Base-by-base conservation (phyloP, 2,329 filamentous ascomycete species). In the Westerdykella ornata region DNA sequence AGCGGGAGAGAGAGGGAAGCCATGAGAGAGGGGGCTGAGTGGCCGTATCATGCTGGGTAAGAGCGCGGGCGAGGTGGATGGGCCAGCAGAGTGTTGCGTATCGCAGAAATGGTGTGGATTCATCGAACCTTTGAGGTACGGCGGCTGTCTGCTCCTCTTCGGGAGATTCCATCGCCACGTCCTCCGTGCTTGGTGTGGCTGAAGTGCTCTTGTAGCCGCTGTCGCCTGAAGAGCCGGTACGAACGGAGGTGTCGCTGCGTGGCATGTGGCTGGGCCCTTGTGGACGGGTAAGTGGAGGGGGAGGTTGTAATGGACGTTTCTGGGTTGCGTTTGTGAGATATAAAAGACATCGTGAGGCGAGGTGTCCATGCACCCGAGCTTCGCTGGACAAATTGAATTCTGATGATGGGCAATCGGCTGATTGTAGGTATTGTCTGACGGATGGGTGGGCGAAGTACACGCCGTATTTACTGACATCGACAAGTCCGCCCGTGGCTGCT, bases 61-160 rank as follows among this genome's bases (percentile, higher is more conserved):
- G 41, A 14, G 57, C 57, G 20, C 57, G 53, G 18, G 48, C 52
- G 16, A 63, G 49, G 38, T 63, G 59, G 13, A 63, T 50, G 2
- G 59, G 59, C 59, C 59, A 63, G 40, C 54, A 62, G 4, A 63
- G 49, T 1, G 47, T 41, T 11, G 59, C 51, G 35, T 63, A 63
- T 18, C 59, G 53, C 3, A 63, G 49, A 29, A 63, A 62, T 0
- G 59, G 59, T 2, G 60, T 39, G 17, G 53, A 46, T 2, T 45
- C 44, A 35, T 62, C 58, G 30, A 61, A 60, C 3, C 48, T 32
- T 3, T 45, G 49, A 38, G 16, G 39, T 47, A 16, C 34, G 39
- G 26, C 33, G 39, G 39, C 20, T 39, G 38, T 32, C 33, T 35
- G 16, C 9, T 37, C 19, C 22, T 39, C 22, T 9, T 26, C 20